Evolutionary conservation across 768 basidiomycete species (phyloP).

Genomic region (Cystobasidium onofrii): DNA sequence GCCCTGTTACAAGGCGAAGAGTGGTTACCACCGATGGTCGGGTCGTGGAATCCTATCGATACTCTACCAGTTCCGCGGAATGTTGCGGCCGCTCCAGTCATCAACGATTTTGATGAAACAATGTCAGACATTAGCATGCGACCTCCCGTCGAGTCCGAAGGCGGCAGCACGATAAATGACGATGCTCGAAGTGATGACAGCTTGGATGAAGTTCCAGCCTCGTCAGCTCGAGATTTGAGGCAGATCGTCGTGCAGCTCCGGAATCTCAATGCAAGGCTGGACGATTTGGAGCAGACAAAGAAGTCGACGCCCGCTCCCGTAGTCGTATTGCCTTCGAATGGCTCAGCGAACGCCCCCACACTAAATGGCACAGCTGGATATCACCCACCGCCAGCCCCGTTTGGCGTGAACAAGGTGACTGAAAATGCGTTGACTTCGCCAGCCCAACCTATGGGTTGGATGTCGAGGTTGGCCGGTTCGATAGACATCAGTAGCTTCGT

Average conservation of each 20-base stretch:
- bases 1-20: conserved; percentile 7
- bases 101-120: neutral
- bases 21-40: conserved; percentile 38
- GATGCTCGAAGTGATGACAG: neutral
- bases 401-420: conserved; percentile 25
- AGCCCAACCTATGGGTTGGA: conserved; percentile 18
- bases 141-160: neutral
- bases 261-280: neutral
- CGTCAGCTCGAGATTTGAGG: conserved; percentile 7
- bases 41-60: neutral
- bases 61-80: neutral
- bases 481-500: conserved; percentile 20
- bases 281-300: neutral
- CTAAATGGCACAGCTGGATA: neutral
- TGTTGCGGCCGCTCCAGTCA: neutral
- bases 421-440: conserved; percentile 11
- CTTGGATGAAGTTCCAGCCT: neutral
- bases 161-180: neutral
- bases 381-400: conserved; percentile 14
- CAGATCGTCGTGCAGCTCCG: conserved; percentile 20
- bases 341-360: neutral
- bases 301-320: neutral
- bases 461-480: neutral
- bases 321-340: neutral
- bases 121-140: conserved; percentile 1